Base-by-base conservation (phyloP, 768 basidiomycete species). In the Sporobolomyces phaffii region DNA sequence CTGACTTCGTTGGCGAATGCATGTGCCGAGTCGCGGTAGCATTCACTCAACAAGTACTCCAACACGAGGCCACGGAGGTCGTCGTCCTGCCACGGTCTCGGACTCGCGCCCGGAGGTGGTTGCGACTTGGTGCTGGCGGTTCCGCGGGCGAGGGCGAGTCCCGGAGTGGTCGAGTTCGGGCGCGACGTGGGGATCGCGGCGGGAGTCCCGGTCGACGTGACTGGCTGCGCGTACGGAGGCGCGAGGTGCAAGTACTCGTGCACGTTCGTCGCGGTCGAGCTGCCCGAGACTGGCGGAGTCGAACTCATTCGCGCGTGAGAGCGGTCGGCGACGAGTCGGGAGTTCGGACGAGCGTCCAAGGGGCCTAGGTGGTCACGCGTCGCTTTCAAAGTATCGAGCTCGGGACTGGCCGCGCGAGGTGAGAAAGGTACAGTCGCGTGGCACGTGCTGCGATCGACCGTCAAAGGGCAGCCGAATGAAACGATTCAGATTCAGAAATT, bases 51-150 rank as follows among this genome's bases (percentile, higher is more conserved):
- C 17, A 72, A 49, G 61, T 72, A 72, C 40, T 72, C 67, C 40
- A 65, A 58, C 3, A 72, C 71, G 34, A 72, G 59, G 9, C 34
- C n/a, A 11, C 47, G 51, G 33, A 68, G 17, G 15, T 72, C 59
- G 11, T 56, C 49, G 9, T 34, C 52, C 6, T 58, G 28, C 56
- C 56, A 58, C 17, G 38, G 56, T 45, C 29, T 31, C 26, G 43
- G 43, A n/a, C 11, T 56, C 50, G 33, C 6, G 29, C 28, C 5
- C 48, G 24, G n/a, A 9, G 44, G n/a, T n/a, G 44, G 18, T 45
- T 24, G 11, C n/a, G 44, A 20, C 52, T 40, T 40, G n/a, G n/a
- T 17, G 33, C 29, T 52, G 28, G 6, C 41, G 54, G 28, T 4
- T 54, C 34, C 26, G 51, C 11, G 15, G 29, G 33, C n/a, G 40